phyloP scores from a whole-genome alignment of 495 filamentous ascomycete species.

The Lophiotrema nucula region DNA sequence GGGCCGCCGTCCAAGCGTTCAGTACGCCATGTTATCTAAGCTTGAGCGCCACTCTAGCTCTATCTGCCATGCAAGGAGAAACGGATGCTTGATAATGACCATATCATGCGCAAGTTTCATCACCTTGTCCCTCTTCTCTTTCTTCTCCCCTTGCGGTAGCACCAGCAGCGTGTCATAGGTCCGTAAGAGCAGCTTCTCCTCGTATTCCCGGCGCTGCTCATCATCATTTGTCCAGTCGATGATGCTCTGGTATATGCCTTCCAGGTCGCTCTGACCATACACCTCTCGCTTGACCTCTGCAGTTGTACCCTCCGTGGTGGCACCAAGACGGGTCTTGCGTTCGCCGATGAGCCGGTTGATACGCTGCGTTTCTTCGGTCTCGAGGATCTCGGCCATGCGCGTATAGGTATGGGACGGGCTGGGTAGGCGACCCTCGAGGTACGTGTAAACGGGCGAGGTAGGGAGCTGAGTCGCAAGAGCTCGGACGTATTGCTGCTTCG shows the following conservation, averaged over 20 bases:
- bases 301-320: conserved; percentile 76
- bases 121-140: conserved; percentile 65
- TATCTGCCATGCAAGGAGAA: conserved; percentile 85
- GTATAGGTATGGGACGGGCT: conserved; percentile 79
- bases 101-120: conserved; percentile 76
- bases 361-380: conserved; percentile 81
- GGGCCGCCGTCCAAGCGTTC: too few relatives aligned
- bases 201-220: conserved; percentile 75
- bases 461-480: conserved; percentile 77
- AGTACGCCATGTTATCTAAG: conserved; percentile 1
- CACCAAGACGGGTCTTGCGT: conserved; percentile 82
- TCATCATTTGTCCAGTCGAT: conserved; percentile 91
- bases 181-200: conserved; percentile 84
- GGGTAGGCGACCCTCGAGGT: conserved; percentile 80
- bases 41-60: conserved; percentile 78
- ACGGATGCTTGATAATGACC: conserved; percentile 94
- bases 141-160: conserved; percentile 62
- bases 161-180: conserved; percentile 73
- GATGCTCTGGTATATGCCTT: conserved; percentile 71
- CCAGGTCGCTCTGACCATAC: conserved; percentile 65
- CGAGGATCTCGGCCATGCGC: conserved; percentile 79
- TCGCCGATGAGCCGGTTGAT: conserved; percentile 91
- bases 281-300: conserved; percentile 85
- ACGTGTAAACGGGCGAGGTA: conserved; percentile 69
- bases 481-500: conserved; percentile 66